A percentile compares a stretch with the other conserved stretches of the same genome.
Conservation (phyloP, 176 grass and related monocot genomes). For the Musa schizocarpa region DNA sequence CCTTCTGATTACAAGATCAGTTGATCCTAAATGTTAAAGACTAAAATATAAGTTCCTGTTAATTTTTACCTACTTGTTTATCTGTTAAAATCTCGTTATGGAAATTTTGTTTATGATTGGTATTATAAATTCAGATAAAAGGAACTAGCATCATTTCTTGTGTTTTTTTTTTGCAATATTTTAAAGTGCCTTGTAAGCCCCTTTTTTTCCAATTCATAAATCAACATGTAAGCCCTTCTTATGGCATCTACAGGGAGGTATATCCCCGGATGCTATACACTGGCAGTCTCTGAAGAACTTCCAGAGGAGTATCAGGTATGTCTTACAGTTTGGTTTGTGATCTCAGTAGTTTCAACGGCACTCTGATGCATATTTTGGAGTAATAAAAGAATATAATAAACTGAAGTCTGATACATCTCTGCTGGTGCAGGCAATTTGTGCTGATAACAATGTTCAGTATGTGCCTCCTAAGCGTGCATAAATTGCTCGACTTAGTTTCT, state of each 20-base stretch:
- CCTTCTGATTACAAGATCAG: too few species aligned
- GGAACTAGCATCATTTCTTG: not conserved
- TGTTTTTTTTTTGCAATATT: not conserved
- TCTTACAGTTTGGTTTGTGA: not conserved
- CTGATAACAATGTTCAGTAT: conserved; percentile 77
- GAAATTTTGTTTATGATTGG: too few species aligned
- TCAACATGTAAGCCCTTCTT: not conserved
- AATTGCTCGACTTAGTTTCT: not conserved
- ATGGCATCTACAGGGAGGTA: conserved; percentile 50
- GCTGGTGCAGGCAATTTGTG: conserved; percentile 51
- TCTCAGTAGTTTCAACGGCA: not conserved
- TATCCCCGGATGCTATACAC: conserved; percentile 95
- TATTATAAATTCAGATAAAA: too few species aligned
- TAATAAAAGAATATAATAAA: not conserved
- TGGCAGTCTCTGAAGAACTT: conserved; percentile 86
- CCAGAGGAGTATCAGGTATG: conserved; percentile 86
- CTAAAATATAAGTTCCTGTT: too few species aligned
- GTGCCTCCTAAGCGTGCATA: conserved; percentile 61
- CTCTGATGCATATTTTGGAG: not conserved
- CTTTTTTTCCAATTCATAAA: not conserved
- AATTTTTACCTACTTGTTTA: too few species aligned
- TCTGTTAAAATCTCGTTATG: too few species aligned
- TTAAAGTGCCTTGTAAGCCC: not conserved
- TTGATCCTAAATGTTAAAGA: too few species aligned
- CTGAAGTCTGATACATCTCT: not conserved